These are phyloP conservation scores for Nadsonia starkeyi-henricii DNA, from an alignment of 1,139 yeast species.

Conservation along the genomic window DNA sequence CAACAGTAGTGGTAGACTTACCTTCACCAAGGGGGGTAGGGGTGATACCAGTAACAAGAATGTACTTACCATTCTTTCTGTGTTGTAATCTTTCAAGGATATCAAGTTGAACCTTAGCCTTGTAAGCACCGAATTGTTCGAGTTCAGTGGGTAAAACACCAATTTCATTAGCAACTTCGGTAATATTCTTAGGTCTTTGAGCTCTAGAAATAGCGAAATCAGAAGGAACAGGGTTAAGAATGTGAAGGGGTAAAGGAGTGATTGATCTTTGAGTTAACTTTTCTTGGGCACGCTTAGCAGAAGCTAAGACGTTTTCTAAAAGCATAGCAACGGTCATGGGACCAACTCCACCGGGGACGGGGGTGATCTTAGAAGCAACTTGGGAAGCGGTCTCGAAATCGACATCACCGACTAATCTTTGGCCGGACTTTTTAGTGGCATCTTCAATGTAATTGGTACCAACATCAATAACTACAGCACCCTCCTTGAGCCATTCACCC, in stretches of 20 bases:
- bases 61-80: slow-evolving; percentile 71
- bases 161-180: slow-evolving; percentile 66
- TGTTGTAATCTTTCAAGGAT: slow-evolving; percentile 55
- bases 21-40: slow-evolving; percentile 99
- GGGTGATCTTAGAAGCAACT: slow-evolving; percentile 69
- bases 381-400: slow-evolving; percentile 56
- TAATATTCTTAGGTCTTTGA: slow-evolving; percentile 75
- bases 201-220: slow-evolving; percentile 85
- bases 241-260: slow-evolving; percentile 49
- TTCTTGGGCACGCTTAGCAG: slow-evolving; percentile 43
- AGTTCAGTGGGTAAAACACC: slow-evolving; percentile 72
- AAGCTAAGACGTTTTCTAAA: slow-evolving; percentile 67
- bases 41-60: slow-evolving; percentile 91
- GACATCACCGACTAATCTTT: slow-evolving; percentile 86
- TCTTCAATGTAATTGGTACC: slow-evolving; percentile 88
- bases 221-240: slow-evolving; percentile 81
- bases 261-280: slow-evolving; percentile 20
- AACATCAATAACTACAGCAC: slow-evolving; percentile 83
- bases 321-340: slow-evolving; percentile 98
- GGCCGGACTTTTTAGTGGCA: slow-evolving; percentile 63
- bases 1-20: slow-evolving; percentile 92
- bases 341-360: slow-evolving; percentile 99
- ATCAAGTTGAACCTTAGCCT: slow-evolving; percentile 76
- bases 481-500: slow-evolving; percentile 81
- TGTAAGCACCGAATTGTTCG: slow-evolving; percentile 81